Evolutionary conservation across 192 early-diverging fungal species (phyloP).

Genomic region (Backusella circina): DNA sequence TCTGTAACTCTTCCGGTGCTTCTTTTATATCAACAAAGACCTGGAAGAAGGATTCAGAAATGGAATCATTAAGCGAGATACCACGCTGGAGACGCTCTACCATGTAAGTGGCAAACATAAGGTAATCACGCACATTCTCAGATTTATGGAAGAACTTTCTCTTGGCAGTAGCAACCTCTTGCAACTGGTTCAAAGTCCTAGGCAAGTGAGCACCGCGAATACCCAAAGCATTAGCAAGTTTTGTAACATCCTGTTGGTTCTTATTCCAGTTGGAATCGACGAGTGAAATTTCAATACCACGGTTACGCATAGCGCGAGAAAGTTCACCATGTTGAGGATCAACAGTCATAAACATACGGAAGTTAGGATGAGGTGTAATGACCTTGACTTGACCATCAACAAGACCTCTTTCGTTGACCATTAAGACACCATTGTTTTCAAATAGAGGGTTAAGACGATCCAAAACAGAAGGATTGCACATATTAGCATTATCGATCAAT

Average conservation of each 20-base stretch:
- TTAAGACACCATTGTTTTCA: constrained; percentile 82
- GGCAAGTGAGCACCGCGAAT: constrained; percentile 41
- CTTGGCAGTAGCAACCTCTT: constrained; percentile 32
- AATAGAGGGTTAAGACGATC: constrained; percentile 94
- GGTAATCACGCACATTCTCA: constrained; percentile 43
- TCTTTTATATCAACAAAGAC: constrained; percentile 36
- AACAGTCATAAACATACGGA: constrained; percentile 95
- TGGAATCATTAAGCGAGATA: constrained; percentile 35
- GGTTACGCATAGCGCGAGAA: constrained; percentile 96
- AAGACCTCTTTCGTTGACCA: constrained; percentile 89
- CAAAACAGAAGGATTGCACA: constrained; percentile 91
- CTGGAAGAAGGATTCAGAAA: constrained; percentile 43
- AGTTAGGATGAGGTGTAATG: constrained; percentile 81
- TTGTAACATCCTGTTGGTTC: constrained; percentile 44
- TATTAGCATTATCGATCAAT: constrained; percentile 92
- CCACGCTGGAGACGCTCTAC: constrained; percentile 53
- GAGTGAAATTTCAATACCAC: constrained; percentile 89
- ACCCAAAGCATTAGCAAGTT: constrained; percentile 45
- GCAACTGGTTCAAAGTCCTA: constrained; percentile 36
- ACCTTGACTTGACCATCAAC: constrained; percentile 75
- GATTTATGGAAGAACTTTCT: constrained; percentile 23
- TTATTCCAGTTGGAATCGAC: constrained; percentile 49
- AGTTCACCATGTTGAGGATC: constrained; percentile 92
- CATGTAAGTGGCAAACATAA: constrained; percentile 40
- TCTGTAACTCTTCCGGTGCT: neutral